Conservation (phyloP, 305 asterid genomes). For the Ajuga reptans region DNA sequence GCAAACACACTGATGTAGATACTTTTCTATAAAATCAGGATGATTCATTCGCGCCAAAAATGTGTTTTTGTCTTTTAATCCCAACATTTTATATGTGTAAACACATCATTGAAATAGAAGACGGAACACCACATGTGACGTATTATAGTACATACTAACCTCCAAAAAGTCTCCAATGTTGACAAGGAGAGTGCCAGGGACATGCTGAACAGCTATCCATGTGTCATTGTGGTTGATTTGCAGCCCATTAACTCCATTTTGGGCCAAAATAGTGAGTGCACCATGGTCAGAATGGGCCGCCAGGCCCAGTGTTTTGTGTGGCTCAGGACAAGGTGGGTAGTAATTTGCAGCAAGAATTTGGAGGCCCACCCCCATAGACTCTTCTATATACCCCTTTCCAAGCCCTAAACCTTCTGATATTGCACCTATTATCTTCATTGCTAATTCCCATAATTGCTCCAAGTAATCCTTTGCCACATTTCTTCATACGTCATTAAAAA, state of each 20-base stretch:
- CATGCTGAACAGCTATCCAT: constrained; percentile 36
- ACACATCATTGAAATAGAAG: no score
- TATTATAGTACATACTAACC: constrained; percentile 27
- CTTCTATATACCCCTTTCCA: constrained; percentile 29
- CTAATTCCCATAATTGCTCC: constrained; percentile 37
- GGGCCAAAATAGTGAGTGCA: constrained; percentile 46
- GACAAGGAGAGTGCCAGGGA: constrained; percentile 43
- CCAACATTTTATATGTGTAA: no score
- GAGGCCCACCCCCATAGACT: constrained; percentile 32
- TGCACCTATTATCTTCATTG: constrained; percentile 31
- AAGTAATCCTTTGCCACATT: constrained; percentile 34
- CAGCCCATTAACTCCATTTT: constrained; percentile 44
- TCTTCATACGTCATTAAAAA: no score
- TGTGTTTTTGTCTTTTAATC: no score
- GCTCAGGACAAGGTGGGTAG: constrained; percentile 62
- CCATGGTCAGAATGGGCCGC: constrained; percentile 61
- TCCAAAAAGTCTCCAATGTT: constrained; percentile 51
- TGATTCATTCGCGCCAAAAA: no score
- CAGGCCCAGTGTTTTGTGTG: constrained; percentile 44
- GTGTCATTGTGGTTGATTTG: constrained; percentile 38
- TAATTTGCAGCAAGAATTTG: constrained; percentile 44
- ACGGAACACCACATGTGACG: no score
- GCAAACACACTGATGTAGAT: no score
- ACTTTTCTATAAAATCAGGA: no score
- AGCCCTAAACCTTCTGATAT: constrained; percentile 52